These are phyloP conservation scores for Yamadazyma diddensiae DNA, from an alignment of 1,139 yeast species.

Conservation along the genomic window DNA sequence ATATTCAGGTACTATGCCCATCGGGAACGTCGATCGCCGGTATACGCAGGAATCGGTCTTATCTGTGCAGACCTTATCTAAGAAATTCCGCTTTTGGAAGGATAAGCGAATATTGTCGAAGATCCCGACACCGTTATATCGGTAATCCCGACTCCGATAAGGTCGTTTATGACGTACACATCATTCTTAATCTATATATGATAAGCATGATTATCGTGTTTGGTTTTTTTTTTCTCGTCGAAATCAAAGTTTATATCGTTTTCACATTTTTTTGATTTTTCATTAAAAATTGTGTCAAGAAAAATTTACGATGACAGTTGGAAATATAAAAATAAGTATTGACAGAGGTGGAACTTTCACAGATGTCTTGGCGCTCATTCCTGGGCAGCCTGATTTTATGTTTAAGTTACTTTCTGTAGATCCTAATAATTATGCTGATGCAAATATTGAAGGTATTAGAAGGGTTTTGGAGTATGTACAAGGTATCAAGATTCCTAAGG, in stretches of 20 bases:
- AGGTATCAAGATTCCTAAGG: conserved; percentile 13
- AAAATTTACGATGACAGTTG: conserved; percentile 16
- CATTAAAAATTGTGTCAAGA: too few species aligned
- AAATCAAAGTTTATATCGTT: too few species aligned
- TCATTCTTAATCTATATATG: too few species aligned
- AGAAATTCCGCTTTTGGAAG: too few species aligned
- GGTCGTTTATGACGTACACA: too few species aligned
- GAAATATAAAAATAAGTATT: conserved; percentile 15
- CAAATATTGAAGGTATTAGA: conserved; percentile 21
- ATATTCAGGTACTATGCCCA: neutral
- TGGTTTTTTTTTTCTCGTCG: too few species aligned
- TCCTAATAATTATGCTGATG: conserved; percentile 20
- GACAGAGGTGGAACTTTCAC: conserved; percentile 24
- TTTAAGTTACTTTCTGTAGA: conserved; percentile 20
- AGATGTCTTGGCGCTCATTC: conserved; percentile 17
- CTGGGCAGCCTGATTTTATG: conserved; percentile 12
- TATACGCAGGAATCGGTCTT: too few species aligned
- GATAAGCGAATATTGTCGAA: neutral
- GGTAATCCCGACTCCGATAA: conserved; percentile 1
- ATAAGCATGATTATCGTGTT: too few species aligned
- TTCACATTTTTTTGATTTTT: neutral
- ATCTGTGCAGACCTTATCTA: too few species aligned
- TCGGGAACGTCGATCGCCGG: too few species aligned
- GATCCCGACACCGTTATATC: neutral
- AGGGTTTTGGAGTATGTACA: conserved; percentile 16